Base-by-base conservation (phyloP, 441 rosid genomes). In the Kokia cookei region DNA sequence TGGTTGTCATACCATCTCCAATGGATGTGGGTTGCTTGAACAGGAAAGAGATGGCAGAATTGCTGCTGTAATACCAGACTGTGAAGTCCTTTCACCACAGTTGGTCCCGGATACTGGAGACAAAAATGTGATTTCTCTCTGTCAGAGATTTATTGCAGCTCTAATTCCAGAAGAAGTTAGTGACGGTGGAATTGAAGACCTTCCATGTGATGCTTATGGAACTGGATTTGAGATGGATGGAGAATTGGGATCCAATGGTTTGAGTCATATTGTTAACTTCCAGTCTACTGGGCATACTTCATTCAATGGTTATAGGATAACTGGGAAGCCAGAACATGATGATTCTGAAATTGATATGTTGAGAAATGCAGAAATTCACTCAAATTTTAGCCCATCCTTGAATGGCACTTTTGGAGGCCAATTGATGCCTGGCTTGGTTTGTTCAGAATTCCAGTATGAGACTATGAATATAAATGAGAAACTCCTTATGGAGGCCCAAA, bases 81-180 rank as follows among this genome's bases (percentile, higher is more conserved):
- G 22, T 84, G 93, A 88, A 51, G 74, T 64, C 50, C 73, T 63
- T 78, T 59, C 82, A 40, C 83, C 84, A 62, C 82, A 76, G 75
- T 78, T 73, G 61, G 61, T 80, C 63, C 77, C 73, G 5, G 83
- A 78, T 50, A 72, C 71, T 42, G 76, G 76, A 55, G 96, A 86
- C 72, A 78, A 64, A 69, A 79, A 77, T 78, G 78, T 70, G 61
- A 76, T 86, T 66, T 81, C 97, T 17, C 90, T 96, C 82, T 90
- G 79, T 67, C 92, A 91, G 80, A 89, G 93, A 85, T 87, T 93
- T 69, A 75, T 96, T 58, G 92, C 98, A 60, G 97, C 98, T 81
- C 78, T 96, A 78, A 88, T 94, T 77, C 77, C 97, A 2, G 98
- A 92, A 84, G 98, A 90, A 68, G 89, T 89, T 71, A 77, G 68